Evolutionary conservation across 495 filamentous ascomycete species (phyloP).

Genomic region (Tuber aestivum): DNA sequence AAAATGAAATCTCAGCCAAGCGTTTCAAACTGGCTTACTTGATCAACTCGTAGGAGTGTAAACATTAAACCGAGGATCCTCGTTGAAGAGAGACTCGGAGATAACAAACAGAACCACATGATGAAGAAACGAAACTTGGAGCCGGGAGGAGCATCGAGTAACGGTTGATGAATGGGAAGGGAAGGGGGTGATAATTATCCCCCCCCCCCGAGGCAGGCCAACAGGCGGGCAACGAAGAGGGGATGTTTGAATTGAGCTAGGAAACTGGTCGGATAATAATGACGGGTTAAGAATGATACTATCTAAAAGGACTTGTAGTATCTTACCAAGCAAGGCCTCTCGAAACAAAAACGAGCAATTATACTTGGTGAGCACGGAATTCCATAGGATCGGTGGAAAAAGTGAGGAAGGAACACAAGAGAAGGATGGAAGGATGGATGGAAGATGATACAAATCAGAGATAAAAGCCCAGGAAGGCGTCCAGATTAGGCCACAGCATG

Average conservation of each 20-base stretch:
- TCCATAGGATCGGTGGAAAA: neutral
- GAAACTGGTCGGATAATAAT: neutral
- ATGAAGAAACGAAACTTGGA: slow-evolving; percentile 19
- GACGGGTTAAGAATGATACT: neutral
- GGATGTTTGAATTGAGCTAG: slow-evolving; percentile 2
- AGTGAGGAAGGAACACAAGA: neutral
- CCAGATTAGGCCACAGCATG: neutral
- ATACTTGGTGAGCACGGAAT: neutral
- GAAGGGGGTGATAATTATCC: slow-evolving; percentile 6
- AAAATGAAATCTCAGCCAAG: neutral
- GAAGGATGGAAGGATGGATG: slow-evolving; percentile 5
- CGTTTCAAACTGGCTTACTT: neutral
- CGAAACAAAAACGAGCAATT: neutral
- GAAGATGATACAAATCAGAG: neutral
- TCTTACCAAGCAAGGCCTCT: neutral
- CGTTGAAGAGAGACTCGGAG: slow-evolving; percentile 23
- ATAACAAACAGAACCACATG: slow-evolving; percentile 34
- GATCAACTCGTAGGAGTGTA: slow-evolving; percentile 19
- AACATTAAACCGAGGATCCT: slow-evolving; percentile 14
- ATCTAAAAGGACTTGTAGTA: neutral
- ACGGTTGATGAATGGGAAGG: neutral
- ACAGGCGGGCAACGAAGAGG: neutral
- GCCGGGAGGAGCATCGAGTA: slow-evolving; percentile 17
- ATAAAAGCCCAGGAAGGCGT: neutral
- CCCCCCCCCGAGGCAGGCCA: neutral